Conservation (phyloP, 805 yeast genomes). For the Teunomyces funiuensis region DNA sequence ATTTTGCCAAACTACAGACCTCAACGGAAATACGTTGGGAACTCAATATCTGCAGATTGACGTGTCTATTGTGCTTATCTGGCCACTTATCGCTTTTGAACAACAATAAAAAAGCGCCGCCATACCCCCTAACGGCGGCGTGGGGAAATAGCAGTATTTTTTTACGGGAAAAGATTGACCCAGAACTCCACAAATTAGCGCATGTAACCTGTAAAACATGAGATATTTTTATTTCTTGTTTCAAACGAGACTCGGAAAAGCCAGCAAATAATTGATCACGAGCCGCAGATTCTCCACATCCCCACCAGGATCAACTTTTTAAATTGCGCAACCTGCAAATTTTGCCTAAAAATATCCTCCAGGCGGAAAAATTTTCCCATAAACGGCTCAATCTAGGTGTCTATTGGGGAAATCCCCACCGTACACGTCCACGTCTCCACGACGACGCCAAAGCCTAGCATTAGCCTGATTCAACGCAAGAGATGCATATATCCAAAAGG, state of each 20-base stretch:
- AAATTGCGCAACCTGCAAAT: background rate
- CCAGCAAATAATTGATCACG: background rate
- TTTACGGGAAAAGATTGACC: background rate
- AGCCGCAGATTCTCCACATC: background rate
- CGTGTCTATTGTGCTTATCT: no score
- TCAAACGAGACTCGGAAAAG: background rate
- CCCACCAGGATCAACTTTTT: background rate
- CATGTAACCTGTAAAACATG: slow-evolving; percentile 1
- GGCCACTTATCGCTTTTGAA: no score
- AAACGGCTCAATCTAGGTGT: no score
- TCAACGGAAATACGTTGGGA: no score
- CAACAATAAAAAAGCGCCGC: background rate
- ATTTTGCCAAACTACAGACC: no score
- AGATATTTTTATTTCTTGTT: background rate
- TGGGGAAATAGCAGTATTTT: background rate
- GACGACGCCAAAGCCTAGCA: no score
- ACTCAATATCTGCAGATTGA: no score
- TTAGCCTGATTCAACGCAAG: no score
- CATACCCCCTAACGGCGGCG: no score
- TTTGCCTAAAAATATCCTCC: background rate
- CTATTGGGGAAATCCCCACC: no score
- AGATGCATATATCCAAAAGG: no score
- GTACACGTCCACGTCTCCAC: no score
- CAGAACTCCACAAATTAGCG: slow-evolving; percentile 4
- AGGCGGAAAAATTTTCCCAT: background rate